A percentile compares a stretch with the other conserved stretches of the same genome.
Evolutionary conservation across 140 eudicot genomes (phyloP).

Genomic region (Artemisia princeps): DNA sequence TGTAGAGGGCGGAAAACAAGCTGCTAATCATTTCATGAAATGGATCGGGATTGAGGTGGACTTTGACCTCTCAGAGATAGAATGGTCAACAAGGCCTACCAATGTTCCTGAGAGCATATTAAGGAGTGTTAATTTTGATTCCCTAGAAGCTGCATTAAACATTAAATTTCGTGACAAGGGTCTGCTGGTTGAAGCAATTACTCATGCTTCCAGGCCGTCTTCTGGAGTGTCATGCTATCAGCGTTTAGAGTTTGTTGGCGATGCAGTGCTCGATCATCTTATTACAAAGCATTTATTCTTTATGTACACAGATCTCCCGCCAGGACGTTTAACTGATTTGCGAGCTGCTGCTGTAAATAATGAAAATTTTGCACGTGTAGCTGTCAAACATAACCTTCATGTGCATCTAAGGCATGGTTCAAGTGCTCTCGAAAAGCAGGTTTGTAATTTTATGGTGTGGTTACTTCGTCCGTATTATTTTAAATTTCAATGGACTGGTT

Average conservation of each 20-base stretch:
- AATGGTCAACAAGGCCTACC: constrained; percentile 33
- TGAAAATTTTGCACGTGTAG: constrained; percentile 95
- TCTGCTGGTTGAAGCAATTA: constrained; percentile 77
- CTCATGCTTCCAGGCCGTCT: constrained; percentile 98
- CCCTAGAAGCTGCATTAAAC: constrained; percentile 57
- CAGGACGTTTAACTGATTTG: constrained; percentile 92
- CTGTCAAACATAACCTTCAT: constrained; percentile 88
- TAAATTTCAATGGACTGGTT: neutral
- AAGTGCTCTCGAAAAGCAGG: constrained; percentile 96
- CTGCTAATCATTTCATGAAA: constrained; percentile 91
- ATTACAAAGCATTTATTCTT: constrained; percentile 88
- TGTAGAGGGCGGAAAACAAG: constrained; percentile 84
- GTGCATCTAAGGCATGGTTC: constrained; percentile 93
- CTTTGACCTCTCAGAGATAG: constrained; percentile 53
- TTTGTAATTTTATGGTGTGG: neutral
- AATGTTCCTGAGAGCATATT: constrained; percentile 63
- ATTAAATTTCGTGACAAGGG: constrained; percentile 56
- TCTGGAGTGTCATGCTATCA: constrained; percentile 98
- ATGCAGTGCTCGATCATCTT: constrained; percentile 93
- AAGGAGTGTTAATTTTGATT: constrained; percentile 66
- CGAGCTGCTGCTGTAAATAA: constrained; percentile 99
- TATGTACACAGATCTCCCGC: constrained; percentile 87
- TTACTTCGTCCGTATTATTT: neutral
- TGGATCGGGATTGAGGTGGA: constrained; percentile 93
- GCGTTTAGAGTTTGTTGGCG: constrained; percentile 95